phyloP scores from a whole-genome alignment of 345 rosid species.

The Cardamine occulta region DNA sequence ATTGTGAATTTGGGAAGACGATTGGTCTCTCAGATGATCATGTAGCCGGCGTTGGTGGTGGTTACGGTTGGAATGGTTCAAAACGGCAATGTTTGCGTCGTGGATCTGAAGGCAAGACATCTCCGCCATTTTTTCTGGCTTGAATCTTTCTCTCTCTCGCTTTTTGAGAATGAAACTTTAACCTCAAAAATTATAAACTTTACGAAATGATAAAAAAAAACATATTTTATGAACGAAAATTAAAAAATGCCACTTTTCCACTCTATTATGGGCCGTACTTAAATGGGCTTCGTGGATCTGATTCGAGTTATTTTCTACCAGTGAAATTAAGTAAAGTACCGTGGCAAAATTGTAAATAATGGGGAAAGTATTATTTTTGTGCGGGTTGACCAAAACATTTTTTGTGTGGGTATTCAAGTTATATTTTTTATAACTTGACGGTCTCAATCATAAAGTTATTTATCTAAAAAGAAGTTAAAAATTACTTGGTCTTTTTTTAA shows the following conservation, averaged over 20 bases:
- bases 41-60: conserved; percentile 36
- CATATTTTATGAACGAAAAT: background rate
- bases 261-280: background rate
- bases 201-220: no score
- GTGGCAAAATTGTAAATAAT: background rate
- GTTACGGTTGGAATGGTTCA: conserved; percentile 28
- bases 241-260: background rate
- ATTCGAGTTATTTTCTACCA: background rate
- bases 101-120: conserved; percentile 52
- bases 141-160: conserved; percentile 6
- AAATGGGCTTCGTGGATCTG: background rate
- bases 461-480: no score
- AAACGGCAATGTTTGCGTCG: conserved; percentile 43
- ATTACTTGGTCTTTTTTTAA: no score
- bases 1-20: conserved; percentile 40
- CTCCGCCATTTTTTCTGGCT: conserved; percentile 46
- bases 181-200: background rate
- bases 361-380: background rate
- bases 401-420: no score
- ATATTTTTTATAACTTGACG: no score
- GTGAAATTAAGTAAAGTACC: background rate
- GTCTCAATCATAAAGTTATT: no score
- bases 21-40: conserved; percentile 31
- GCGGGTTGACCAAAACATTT: background rate
- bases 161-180: background rate